Percentiles rank a stretch among this genome's conserved stretches.
phyloP scores from a whole-genome alignment of 495 filamentous ascomycete genomes.

The Alectoria sarmentosa region DNA sequence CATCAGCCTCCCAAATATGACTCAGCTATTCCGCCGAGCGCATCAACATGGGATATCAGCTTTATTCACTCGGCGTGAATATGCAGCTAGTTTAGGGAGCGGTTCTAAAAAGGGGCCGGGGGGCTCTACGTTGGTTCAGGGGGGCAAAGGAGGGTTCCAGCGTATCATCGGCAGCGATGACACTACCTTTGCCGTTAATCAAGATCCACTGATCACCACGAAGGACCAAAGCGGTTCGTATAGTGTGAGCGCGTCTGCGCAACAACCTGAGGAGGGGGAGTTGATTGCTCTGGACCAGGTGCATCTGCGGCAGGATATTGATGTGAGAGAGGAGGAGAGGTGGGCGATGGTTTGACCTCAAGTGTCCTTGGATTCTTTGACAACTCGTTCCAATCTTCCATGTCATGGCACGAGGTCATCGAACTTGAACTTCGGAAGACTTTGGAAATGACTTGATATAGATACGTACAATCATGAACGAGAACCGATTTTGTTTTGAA shows the following conservation, averaged over 20 bases:
- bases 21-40: not conserved
- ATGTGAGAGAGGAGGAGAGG: not conserved
- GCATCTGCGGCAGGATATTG: not conserved
- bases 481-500: too few species aligned
- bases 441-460: too few species aligned
- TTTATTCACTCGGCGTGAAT: slow-evolving; percentile 4
- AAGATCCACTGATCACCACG: not conserved
- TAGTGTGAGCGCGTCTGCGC: not conserved
- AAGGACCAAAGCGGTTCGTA: not conserved
- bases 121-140: not conserved
- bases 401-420: not conserved
- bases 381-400: not conserved
- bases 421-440: not conserved
- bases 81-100: not conserved
- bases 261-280: not conserved
- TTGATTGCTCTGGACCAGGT: not conserved
- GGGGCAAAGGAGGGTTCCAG: not conserved
- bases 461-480: too few species aligned
- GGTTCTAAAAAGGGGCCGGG: not conserved
- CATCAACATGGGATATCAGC: not conserved
- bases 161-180: not conserved
- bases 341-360: not conserved
- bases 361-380: not conserved
- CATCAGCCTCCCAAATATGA: slow-evolving; percentile 10
- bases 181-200: not conserved